These are phyloP conservation scores for Mucor ambiguus DNA, from an alignment of 371 early-diverging fungal species.

Conservation along the genomic window DNA sequence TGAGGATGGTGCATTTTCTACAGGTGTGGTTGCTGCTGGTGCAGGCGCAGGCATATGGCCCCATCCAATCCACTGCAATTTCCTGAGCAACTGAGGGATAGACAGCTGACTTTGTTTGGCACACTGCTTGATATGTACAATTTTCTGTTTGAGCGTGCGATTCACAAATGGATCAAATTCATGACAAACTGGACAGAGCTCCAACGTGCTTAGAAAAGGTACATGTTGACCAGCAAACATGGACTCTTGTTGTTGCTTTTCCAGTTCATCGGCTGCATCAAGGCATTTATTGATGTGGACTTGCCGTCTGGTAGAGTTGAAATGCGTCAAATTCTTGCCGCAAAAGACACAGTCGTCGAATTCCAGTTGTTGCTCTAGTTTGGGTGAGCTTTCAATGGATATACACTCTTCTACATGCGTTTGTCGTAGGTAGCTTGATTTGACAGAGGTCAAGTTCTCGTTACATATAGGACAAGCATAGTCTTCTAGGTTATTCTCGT, in stretches of 20 bases:
- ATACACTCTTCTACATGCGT: slow-evolving; percentile 37
- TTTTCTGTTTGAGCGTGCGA: slow-evolving; percentile 17
- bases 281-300: slow-evolving; percentile 37
- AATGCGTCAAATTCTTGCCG: slow-evolving; percentile 25
- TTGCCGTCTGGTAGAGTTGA: slow-evolving; percentile 18
- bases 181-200: slow-evolving; percentile 36
- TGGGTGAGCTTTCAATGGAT: not conserved
- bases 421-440: slow-evolving; percentile 32
- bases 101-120: slow-evolving; percentile 15
- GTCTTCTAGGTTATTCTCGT: not conserved
- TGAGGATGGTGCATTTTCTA: not conserved
- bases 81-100: slow-evolving; percentile 22
- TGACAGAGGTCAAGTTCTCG: slow-evolving; percentile 16
- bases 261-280: slow-evolving; percentile 19
- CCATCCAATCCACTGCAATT: slow-evolving; percentile 39
- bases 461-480: slow-evolving; percentile 37
- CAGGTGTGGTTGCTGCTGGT: not conserved
- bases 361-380: slow-evolving; percentile 14
- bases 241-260: slow-evolving; percentile 10
- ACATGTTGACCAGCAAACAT: slow-evolving; percentile 27
- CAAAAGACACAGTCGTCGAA: slow-evolving; percentile 39
- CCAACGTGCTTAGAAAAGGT: slow-evolving; percentile 22
- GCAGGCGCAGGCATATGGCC: slow-evolving; percentile 24
- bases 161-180: slow-evolving; percentile 17
- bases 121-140: slow-evolving; percentile 33